A percentile compares a stretch with the other conserved stretches of the same genome.
phyloP scores from a whole-genome alignment of 2,329 filamentous ascomycete species.

The Berkeleyomyces basicola region DNA sequence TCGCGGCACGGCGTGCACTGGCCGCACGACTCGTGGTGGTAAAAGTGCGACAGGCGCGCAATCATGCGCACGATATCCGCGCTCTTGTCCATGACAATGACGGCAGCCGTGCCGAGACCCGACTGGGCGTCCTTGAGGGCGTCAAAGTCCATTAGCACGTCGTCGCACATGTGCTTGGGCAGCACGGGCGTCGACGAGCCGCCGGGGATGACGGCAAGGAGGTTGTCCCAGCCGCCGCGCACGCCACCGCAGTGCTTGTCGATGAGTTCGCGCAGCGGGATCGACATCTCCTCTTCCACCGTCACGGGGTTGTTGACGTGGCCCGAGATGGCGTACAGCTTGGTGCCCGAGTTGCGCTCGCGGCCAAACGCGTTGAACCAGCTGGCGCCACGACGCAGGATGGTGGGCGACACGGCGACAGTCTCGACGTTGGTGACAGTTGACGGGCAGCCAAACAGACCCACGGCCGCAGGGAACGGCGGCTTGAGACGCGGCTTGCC shows the following conservation, averaged over 20 bases:
- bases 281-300: conserved; percentile 99
- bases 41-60: conserved; percentile 84
- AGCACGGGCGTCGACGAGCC: conserved; percentile 94
- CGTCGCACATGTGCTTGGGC: conserved; percentile 76
- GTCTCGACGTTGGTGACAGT: conserved; percentile 98
- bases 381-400: conserved; percentile 74
- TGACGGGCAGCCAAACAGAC: conserved; percentile 93
- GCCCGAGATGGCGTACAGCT: conserved; percentile 95
- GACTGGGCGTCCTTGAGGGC: conserved; percentile 95
- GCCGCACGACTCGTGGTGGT: conserved; percentile 94
- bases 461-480: conserved; percentile 91
- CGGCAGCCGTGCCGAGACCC: conserved; percentile 88
- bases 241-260: conserved; percentile 98
- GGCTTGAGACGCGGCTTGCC: conserved; percentile 98
- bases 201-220: conserved; percentile 86
- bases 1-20: conserved; percentile 99
- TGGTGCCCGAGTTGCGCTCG: conserved; percentile 91
- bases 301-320: conserved; percentile 98
- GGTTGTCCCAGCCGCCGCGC: conserved; percentile 92
- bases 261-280: conserved; percentile 86
- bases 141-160: conserved; percentile 98
- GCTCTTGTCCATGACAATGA: conserved; percentile 98
- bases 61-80: conserved; percentile 93
- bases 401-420: conserved; percentile 85
- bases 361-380: conserved; percentile 94